Evolutionary conservation across 2,329 filamentous ascomycete species (phyloP).

Genomic region (Paracoccidioides brasiliensis): DNA sequence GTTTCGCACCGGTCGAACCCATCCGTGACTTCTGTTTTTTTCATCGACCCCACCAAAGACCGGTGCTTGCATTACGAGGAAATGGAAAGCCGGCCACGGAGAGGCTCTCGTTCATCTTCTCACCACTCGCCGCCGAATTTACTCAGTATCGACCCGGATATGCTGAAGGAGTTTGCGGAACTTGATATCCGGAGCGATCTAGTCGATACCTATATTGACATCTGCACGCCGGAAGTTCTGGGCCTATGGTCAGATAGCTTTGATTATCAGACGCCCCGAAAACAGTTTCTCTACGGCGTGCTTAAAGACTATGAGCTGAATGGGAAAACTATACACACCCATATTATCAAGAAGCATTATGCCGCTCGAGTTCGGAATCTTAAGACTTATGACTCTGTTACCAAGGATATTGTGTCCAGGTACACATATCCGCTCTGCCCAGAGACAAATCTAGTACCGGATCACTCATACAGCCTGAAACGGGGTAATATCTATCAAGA

Average conservation of each 20-base stretch:
- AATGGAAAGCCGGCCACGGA: constrained; percentile 45
- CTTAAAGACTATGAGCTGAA: constrained; percentile 95
- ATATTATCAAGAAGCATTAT: constrained; percentile 72
- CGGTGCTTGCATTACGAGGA: constrained; percentile 92
- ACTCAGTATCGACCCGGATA: constrained; percentile 61
- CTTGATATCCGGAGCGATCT: constrained; percentile 77
- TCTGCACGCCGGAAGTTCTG: constrained; percentile 90
- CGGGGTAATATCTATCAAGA: constrained; percentile 65
- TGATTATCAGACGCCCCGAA: constrained; percentile 81
- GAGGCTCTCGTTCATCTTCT: constrained; percentile 8
- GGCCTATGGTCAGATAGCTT: constrained; percentile 96
- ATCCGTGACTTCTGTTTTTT: constrained; percentile 66
- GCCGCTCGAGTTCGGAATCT: constrained; percentile 76
- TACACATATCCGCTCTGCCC: constrained; percentile 86
- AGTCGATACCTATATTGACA: constrained; percentile 90
- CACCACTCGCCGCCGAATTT: constrained; percentile 35
- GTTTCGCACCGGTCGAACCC: constrained; percentile 63
- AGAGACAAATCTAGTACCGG: constrained; percentile 70
- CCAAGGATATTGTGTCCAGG: constrained; percentile 68
- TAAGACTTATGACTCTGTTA: constrained; percentile 79
- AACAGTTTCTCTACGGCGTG: constrained; percentile 81
- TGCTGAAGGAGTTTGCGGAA: constrained; percentile 61
- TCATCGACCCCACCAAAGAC: constrained; percentile 66
- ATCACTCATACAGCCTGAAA: constrained; percentile 60
- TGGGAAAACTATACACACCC: constrained; percentile 88